Base-by-base conservation (phyloP, 202 grass and related monocot species). In the Musa balbisiana region DNA sequence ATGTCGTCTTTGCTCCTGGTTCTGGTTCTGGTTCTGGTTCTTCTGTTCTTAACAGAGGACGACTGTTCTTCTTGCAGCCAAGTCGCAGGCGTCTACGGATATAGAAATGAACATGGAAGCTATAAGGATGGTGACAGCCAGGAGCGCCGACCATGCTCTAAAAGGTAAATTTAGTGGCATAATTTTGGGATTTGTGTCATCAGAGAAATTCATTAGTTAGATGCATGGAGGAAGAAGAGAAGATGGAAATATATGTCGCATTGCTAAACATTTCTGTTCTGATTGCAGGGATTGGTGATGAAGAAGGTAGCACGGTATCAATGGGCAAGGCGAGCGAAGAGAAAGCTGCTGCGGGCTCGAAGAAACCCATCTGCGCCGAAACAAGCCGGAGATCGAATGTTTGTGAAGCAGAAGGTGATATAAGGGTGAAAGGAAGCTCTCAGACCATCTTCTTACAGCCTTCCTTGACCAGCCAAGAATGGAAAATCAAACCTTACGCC, bases 401-500 rank as follows among this genome's bases (percentile, higher is more conserved):
- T n/a, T 70, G 67, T 9, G 43, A 70, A 25, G 67, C 67, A 25
- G 33, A 70, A 11, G 67, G 67, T 8, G 67, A 70, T 51, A 9
- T 51, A 49, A 70, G 67, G 17, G 27, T 70, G 8, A 16, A 70
- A 20, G 67, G 43, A 25, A 21, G 67, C 67, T 50, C 33, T 8
- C 67, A 51, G 67, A 52, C 67, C 19, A 51, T 70, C 43, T 51
- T 70, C 33, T 51, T 70, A 10, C 49, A 13, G 2, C 43, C 19
- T 70, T 70, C 67, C 27, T 51, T 21, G 43, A 70, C 67, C 2
- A 11, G 2, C 10, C 67, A 51, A 51, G 67, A 70, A 51, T 70
- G 49, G 67, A 50, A 51, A 49, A 51, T 21, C 43, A 70, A 70
- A 43, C 67, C 67, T 19, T 70, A 70, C 67, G 67, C 67, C 43